Percentiles rank a stretch among this genome's conserved stretches.
Evolutionary conservation across 768 basidiomycete genomes (phyloP).

Genomic region (Symmetrospora coprosmae): DNA sequence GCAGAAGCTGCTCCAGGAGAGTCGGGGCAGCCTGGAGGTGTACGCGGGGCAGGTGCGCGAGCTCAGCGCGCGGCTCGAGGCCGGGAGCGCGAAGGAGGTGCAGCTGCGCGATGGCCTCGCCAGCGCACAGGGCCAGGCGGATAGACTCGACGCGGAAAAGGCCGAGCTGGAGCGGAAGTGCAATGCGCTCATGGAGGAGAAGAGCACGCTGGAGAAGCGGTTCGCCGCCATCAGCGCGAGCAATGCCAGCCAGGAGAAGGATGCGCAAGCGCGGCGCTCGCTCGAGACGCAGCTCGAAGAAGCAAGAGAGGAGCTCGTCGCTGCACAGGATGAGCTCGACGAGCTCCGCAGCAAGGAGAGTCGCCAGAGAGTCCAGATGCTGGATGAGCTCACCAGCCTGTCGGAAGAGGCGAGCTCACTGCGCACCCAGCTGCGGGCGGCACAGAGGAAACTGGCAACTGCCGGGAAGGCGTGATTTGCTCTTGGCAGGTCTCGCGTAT

Average conservation of each 20-base stretch:
- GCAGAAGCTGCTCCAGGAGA: constrained; percentile 76
- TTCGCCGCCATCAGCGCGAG: no score
- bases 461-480: background rate
- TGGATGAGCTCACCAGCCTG: constrained; percentile 35
- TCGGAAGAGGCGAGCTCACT: constrained; percentile 12
- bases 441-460: constrained; percentile 3
- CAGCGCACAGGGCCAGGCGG: background rate
- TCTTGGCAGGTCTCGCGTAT: no score
- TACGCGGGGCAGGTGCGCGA: constrained; percentile 76
- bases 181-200: constrained; percentile 60
- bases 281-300: constrained; percentile 32
- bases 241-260: no score
- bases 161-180: constrained; percentile 37
- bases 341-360: constrained; percentile 64
- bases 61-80: constrained; percentile 59
- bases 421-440: constrained; percentile 6
- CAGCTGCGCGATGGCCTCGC: constrained; percentile 40
- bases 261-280: constrained; percentile 29
- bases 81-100: constrained; percentile 45
- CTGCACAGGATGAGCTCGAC: constrained; percentile 47
- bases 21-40: constrained; percentile 61
- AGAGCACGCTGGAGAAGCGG: constrained; percentile 57
- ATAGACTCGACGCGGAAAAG: background rate
- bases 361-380: constrained; percentile 61
- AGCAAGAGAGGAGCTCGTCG: constrained; percentile 36